Conservation (phyloP, 257 asterid species). For the Perilla frutescens region DNA sequence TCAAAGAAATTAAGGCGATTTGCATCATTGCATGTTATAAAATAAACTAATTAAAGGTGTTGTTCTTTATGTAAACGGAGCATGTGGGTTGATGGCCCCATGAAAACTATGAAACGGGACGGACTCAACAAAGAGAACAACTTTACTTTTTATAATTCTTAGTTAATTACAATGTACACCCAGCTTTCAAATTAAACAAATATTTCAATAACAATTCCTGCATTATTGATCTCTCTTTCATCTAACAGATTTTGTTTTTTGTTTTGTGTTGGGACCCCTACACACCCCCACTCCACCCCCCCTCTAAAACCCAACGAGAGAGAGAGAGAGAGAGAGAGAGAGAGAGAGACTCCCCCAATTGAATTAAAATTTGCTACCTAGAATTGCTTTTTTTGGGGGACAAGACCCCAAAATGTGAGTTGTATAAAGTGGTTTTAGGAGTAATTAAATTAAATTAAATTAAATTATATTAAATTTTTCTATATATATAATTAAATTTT, state of each 20-base stretch:
- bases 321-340: neutral
- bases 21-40: constrained; percentile 39
- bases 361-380: constrained; percentile 33
- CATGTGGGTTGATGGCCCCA: constrained; percentile 86
- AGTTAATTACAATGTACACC: constrained; percentile 52
- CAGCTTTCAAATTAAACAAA: constrained; percentile 38
- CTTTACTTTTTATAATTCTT: constrained; percentile 48
- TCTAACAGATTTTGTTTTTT: constrained; percentile 38
- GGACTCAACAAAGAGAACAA: constrained; percentile 64
- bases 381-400: constrained; percentile 35
- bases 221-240: constrained; percentile 56
- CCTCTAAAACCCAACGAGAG: neutral
- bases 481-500: neutral
- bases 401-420: constrained; percentile 57
- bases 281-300: constrained; percentile 2
- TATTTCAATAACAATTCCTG: constrained; percentile 44
- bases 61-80: constrained; percentile 78
- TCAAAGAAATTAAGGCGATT: constrained; percentile 40
- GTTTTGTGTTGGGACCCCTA: constrained; percentile 40
- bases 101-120: constrained; percentile 81
- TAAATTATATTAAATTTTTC: neutral
- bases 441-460: neutral
- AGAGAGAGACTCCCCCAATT: constrained; percentile 23
- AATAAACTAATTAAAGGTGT: constrained; percentile 55
- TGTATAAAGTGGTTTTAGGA: constrained; percentile 49